These are phyloP conservation scores for Colletotrichum sansevieriae DNA, from an alignment of 2,329 filamentous ascomycete genomes.

Conservation along the genomic window DNA sequence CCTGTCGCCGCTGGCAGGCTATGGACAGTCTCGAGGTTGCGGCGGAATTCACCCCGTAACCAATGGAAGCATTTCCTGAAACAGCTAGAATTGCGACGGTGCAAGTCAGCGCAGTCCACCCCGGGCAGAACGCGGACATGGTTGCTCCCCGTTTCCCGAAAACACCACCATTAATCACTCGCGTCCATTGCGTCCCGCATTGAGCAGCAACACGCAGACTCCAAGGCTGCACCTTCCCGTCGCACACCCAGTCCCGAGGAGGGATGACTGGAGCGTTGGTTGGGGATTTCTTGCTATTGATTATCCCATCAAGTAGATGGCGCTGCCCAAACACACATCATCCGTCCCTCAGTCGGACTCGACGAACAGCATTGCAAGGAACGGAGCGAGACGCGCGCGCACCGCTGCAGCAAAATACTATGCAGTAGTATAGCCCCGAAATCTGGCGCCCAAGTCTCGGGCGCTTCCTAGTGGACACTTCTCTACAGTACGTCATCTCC, in stretches of 20 bases:
- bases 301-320: neutral
- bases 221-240: conserved; percentile 11
- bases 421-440: conserved; percentile 6
- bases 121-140: conserved; percentile 30
- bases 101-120: conserved; percentile 11
- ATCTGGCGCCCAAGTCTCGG: conserved; percentile 16
- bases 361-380: neutral
- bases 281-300: neutral
- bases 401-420: neutral
- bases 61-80: conserved; percentile 11
- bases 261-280: neutral
- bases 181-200: too few relatives aligned
- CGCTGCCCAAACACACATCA: conserved; percentile 3
- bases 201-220: neutral
- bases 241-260: neutral
- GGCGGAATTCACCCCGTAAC: conserved; percentile 5
- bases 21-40: conserved; percentile 1
- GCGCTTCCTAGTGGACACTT: conserved; percentile 4
- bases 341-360: neutral
- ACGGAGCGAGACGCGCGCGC: neutral
- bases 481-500: conserved; percentile 37
- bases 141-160: conserved; percentile 35
- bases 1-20: conserved; percentile 10
- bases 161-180: neutral
- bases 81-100: conserved; percentile 29